A percentile compares a stretch with the other conserved stretches of the same genome.
Evolutionary conservation across 1,284 basidiomycete genomes (phyloP).

Genomic region (Microbotryomycetes sp.): DNA sequence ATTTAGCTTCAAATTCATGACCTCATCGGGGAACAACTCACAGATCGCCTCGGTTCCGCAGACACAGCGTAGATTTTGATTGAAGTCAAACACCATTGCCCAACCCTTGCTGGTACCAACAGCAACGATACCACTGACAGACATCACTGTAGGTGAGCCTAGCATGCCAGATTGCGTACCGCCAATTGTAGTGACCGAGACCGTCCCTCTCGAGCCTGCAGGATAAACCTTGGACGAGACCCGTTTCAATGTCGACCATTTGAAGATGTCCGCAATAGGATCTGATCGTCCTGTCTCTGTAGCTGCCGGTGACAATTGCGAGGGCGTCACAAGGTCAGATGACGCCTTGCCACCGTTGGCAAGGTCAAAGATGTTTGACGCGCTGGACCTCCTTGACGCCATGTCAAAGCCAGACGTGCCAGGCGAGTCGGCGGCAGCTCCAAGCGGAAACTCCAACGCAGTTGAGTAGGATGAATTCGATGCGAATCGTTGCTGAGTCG

Average conservation of each 20-base stretch:
- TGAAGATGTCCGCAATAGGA: slow-evolving; percentile 59
- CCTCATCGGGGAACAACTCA: slow-evolving; percentile 44
- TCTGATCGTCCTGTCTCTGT: slow-evolving; percentile 33
- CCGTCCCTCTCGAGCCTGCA: slow-evolving; percentile 9
- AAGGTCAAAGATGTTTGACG: slow-evolving; percentile 20
- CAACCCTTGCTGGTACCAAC: slow-evolving; percentile 76
- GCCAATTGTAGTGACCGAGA: slow-evolving; percentile 6
- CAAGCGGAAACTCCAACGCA: slow-evolving; percentile 28
- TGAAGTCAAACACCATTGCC: slow-evolving; percentile 81
- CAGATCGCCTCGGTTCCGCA: slow-evolving; percentile 63
- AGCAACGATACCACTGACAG: slow-evolving; percentile 81
- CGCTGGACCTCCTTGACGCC: slow-evolving; percentile 31
- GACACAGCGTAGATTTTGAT: slow-evolving; percentile 66
- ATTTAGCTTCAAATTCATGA: neutral
- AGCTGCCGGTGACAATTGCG: slow-evolving; percentile 19
- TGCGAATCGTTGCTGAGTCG: slow-evolving; percentile 26
- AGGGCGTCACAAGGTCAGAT: neutral
- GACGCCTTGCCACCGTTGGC: neutral
- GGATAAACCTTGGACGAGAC: slow-evolving; percentile 52
- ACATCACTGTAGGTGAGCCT: slow-evolving; percentile 70
- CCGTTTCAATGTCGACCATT: slow-evolving; percentile 68
- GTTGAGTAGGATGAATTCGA: slow-evolving; percentile 21
- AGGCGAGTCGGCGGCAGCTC: slow-evolving; percentile 13
- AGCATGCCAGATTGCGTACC: slow-evolving; percentile 12
- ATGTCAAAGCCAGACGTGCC: slow-evolving; percentile 27